Conservation (phyloP, 805 yeast genomes). For the Candida verbasci region DNA sequence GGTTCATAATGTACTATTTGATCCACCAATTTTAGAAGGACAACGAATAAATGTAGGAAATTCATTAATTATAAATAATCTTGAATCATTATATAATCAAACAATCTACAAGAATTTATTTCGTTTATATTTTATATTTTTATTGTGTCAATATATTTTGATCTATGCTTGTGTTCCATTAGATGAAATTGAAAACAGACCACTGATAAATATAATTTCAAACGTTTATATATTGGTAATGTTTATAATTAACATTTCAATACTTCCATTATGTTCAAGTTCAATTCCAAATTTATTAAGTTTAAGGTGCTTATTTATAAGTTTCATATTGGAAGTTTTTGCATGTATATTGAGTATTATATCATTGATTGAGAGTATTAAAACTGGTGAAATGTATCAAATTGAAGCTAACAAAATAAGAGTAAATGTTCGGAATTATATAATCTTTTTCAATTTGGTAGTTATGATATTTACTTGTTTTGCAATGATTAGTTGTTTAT, state of each 20-base stretch:
- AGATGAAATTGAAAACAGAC: conserved; percentile 30
- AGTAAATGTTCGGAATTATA: conserved; percentile 25
- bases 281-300: conserved; percentile 16
- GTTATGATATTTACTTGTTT: conserved; percentile 14
- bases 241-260: conserved; percentile 18
- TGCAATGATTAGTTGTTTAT: conserved; percentile 11
- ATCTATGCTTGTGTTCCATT: conserved; percentile 30
- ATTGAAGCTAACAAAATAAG: conserved; percentile 15
- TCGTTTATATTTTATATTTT: conserved; percentile 16
- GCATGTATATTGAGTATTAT: conserved; percentile 16
- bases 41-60: conserved; percentile 11
- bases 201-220: conserved; percentile 19
- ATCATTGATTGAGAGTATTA: conserved; percentile 17
- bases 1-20: conserved; percentile 16
- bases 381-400: conserved; percentile 20
- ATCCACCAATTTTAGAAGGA: conserved; percentile 11
- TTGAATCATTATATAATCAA: conserved; percentile 14
- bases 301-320: conserved; percentile 13
- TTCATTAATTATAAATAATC: conserved; percentile 7
- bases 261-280: conserved; percentile 19
- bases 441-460: conserved; percentile 18
- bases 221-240: conserved; percentile 16
- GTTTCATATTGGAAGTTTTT: conserved; percentile 15
- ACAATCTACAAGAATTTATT: conserved; percentile 10
- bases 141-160: conserved; percentile 25